Conservation (phyloP, 2,329 filamentous ascomycete genomes). For the Cladosporium sp. region DNA sequence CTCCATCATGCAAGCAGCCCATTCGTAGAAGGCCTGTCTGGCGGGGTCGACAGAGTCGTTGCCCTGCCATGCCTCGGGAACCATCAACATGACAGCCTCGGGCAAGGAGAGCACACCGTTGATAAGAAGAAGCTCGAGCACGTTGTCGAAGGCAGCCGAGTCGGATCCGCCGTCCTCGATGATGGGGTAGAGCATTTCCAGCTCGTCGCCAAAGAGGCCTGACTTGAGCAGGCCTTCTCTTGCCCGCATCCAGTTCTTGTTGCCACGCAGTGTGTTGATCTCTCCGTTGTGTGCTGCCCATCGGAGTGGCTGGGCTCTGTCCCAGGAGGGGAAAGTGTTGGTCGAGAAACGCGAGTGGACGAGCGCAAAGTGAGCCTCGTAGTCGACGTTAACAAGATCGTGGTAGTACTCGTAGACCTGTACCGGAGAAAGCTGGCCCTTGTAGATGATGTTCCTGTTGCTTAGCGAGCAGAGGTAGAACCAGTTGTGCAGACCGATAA, state of each 20-base stretch:
- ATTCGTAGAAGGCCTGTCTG: slow-evolving; percentile 97
- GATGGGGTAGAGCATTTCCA: slow-evolving; percentile 87
- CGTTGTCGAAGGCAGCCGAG: slow-evolving; percentile 96
- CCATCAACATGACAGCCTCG: slow-evolving; percentile 98
- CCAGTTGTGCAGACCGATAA: slow-evolving; percentile 95
- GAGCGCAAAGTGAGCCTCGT: slow-evolving; percentile 93
- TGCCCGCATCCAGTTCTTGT: slow-evolving; percentile 99
- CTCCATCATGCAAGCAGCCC: slow-evolving; percentile 98
- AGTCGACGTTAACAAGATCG: slow-evolving; percentile 94
- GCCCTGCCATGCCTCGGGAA: slow-evolving; percentile 96
- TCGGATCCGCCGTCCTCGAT: slow-evolving; percentile 96
- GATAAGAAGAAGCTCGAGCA: slow-evolving; percentile 88
- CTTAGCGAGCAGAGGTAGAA: slow-evolving; percentile 96
- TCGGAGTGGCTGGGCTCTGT: slow-evolving; percentile 90
- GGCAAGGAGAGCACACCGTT: slow-evolving; percentile 94
- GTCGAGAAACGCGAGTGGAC: slow-evolving; percentile 98
- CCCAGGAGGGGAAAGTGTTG: slow-evolving; percentile 98
- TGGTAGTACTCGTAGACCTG: slow-evolving; percentile 99
- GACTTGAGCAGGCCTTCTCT: slow-evolving; percentile 94
- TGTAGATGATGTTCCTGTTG: slow-evolving; percentile 99
- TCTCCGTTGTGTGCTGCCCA: slow-evolving; percentile 99
- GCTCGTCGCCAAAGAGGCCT: slow-evolving; percentile 85
- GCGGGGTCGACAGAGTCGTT: slow-evolving; percentile 88
- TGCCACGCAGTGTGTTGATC: slow-evolving; percentile 94
- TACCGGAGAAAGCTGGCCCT: slow-evolving; percentile 89